Evolutionary conservation across 805 yeast species (phyloP), one percentile per base, ranked within the genome.

Genomic region (Metschnikowia peoriensis): DNA sequence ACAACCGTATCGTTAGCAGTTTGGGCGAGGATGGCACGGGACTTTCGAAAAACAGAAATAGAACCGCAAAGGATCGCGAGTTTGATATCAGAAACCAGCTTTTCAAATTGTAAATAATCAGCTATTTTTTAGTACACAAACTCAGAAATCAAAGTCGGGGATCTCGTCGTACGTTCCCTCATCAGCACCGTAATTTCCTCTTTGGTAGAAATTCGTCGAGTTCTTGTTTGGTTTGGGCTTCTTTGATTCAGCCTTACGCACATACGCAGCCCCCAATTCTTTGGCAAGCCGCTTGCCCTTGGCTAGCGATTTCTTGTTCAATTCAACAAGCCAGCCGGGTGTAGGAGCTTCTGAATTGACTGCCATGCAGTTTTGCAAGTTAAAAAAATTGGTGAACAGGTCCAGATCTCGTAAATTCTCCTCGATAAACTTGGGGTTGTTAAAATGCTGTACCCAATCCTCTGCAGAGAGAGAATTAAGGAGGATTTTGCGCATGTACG

Each of bases 21-120:
- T 62, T 73, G 50, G 79, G 78, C 7, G 66, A 63, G 28, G 78
- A 73, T 53, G 76, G 76, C 5, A 69, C 75, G 8, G 71, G 69
- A 1, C 54, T 37, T 11, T 60, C 72, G 4, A 73, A 71, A 50
- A 59, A 61, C 45, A 66, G 79, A 51, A 69, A 69, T 50, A 57
- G 79, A 52, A 70, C 76, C 2, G 79, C 79, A 17, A 75, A 73
- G 56, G 79, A 75, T 59, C 63, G 79, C 47, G 75, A 72, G 51
- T 71, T 54, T 50, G 79, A 75, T 57, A 59, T 69, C 51, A 62
- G 66, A 42, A 75, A 75, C 59, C 63, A 63, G 49, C 64, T 75
- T 32, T 75, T 75, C 56, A 74, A 72, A 53, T 61, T 69, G 45
- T 68, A 52, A 29, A 28, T 32, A 29, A 7, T 38, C 9, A 38